Evolutionary conservation across 1,284 basidiomycete species (phyloP), one percentile per base, ranked within the genome.

Genomic region (Rhodotorula sp.): DNA sequence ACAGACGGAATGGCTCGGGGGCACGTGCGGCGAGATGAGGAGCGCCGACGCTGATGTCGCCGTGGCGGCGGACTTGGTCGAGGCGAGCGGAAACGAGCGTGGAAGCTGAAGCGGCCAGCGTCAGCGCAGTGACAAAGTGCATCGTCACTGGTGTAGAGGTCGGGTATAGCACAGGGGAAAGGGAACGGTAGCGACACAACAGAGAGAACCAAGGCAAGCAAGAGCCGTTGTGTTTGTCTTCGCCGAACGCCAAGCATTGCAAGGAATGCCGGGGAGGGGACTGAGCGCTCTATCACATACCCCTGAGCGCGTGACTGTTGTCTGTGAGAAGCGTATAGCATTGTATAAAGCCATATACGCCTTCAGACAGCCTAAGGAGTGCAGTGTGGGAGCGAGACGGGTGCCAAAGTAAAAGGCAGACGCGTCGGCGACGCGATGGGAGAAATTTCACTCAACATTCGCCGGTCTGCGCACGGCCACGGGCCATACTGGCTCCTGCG

Each of bases 21-120:
- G 62, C 34, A 47, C 60, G 63, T 48, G 60, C 61, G 45, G 49
- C 31, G 49, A 62, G 63, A 28, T 55, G 64, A 34, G 61, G 54
- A 38, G 34, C 50, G 34, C 15, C 66, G 49, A 31, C 38, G 12
- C 28, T 31, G 23, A 10, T 60, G 59, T 7, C 63, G 63, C 50
- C 65, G 59, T 56, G n/a, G 26, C n/a, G 26, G 54, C 54, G 49
- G 49, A 50, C 49, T 23, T 55, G 54, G 2, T 67, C 71, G 34
- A 67, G 60, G 15, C 68, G 65, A 8, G 68, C 68, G 18, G 62
- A 57, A 15, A 60, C 68, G 63, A 64, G 68, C n/a, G 60, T 62
- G 21, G 68, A 63, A 34, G 68, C 66, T 14, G 71, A 57, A 34
- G 71, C 60, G 4, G 68, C 71, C 49, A 68, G 31, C 34, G 62